Evolutionary conservation across 495 filamentous ascomycete genomes (phyloP).

Genomic region (Tuber umbilicatum): DNA sequence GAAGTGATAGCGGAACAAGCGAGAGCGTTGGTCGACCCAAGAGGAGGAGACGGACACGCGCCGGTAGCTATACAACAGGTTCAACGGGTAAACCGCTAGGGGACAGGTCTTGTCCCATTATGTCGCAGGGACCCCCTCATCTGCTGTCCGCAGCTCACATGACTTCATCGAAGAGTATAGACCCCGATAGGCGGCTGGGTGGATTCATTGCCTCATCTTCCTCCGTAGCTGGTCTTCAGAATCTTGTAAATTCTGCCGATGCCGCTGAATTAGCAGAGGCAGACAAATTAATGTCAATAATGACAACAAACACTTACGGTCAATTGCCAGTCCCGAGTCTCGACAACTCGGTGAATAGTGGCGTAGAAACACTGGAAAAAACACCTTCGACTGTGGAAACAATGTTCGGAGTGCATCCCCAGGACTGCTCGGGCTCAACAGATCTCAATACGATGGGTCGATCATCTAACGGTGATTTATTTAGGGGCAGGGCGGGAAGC

Average conservation of each 20-base stretch:
- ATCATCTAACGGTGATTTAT: conserved; percentile 7
- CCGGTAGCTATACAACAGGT: conserved; percentile 17
- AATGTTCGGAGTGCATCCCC: conserved; percentile 23
- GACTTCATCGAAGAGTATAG: conserved; percentile 28
- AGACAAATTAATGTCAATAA: conserved; percentile 37
- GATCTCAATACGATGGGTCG: conserved; percentile 6
- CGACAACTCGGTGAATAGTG: conserved; percentile 8
- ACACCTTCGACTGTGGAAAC: conserved; percentile 22
- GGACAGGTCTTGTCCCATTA: conserved; percentile 6
- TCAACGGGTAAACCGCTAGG: conserved; percentile 18
- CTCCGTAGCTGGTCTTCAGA: conserved; percentile 19
- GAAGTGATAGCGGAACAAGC: conserved; percentile 15
- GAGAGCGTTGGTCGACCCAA: conserved; percentile 18
- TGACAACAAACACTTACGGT: conserved; percentile 36
- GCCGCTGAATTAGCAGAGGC: conserved; percentile 31
- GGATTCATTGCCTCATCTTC: conserved; percentile 6
- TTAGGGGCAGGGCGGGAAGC: conserved; percentile 16
- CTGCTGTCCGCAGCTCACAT: conserved; percentile 36
- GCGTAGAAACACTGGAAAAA: conserved; percentile 17
- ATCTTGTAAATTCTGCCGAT: conserved; percentile 25
- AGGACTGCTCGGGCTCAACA: conserved; percentile 5
- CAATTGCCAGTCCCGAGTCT: conserved; percentile 12
- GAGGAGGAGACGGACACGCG: conserved; percentile 33
- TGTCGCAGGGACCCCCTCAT: conserved; percentile 34
- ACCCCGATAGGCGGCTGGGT: conserved; percentile 9